These are phyloP conservation scores for Starmerella bombicola DNA, from an alignment of 805 yeast genomes.

Conservation along the genomic window DNA sequence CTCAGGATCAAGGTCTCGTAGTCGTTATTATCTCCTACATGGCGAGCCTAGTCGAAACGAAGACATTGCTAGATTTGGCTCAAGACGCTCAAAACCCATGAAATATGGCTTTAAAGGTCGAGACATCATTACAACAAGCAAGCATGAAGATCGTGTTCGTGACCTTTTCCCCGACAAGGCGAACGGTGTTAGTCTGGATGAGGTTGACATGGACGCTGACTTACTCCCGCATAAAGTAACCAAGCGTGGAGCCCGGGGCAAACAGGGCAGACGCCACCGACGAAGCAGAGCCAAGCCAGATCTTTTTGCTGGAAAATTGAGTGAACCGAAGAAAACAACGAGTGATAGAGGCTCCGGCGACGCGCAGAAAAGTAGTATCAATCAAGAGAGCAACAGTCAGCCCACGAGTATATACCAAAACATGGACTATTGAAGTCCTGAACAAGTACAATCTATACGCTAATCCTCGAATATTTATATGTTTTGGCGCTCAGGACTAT, in stretches of 20 bases:
- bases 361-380: not conserved
- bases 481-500: too few relatives aligned
- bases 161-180: constrained; percentile 22
- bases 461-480: too few relatives aligned
- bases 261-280: constrained; percentile 11
- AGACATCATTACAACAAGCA: constrained; percentile 10
- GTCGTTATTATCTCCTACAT: constrained; percentile 53
- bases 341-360: too few relatives aligned
- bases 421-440: constrained; percentile 21
- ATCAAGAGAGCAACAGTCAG: not conserved
- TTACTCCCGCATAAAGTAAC: constrained; percentile 25
- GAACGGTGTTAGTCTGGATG: constrained; percentile 9
- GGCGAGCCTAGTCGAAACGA: constrained; percentile 49
- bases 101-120: constrained; percentile 18
- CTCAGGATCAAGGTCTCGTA: constrained; percentile 43
- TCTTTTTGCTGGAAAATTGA: constrained; percentile 17
- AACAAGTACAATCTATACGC: too few relatives aligned
- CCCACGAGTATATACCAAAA: constrained; percentile 14
- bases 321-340: constrained; percentile 1
- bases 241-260: constrained; percentile 1
- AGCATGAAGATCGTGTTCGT: constrained; percentile 14
- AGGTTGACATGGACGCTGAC: constrained; percentile 29
- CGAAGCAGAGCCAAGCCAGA: constrained; percentile 16
- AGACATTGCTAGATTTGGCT: constrained; percentile 23
- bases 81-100: constrained; percentile 22